Percentiles rank a stretch among this genome's conserved stretches.
Conservation (phyloP, 2,329 filamentous ascomycete species). For the Monosporascus ibericus region DNA sequence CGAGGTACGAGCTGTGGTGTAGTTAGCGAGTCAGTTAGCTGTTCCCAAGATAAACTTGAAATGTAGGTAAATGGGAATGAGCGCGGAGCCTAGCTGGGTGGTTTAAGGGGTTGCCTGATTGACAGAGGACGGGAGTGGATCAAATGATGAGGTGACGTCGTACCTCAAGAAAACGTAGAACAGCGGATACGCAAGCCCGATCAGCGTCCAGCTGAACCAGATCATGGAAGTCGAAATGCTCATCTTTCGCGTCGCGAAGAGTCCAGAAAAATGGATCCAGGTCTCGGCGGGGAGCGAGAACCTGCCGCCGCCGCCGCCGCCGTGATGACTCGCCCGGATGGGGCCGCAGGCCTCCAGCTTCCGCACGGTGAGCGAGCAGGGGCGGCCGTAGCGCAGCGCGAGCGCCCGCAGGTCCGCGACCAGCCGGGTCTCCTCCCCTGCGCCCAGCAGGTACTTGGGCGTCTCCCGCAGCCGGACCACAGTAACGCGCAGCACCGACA, state of each 20-base stretch:
- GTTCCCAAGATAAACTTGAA: too few relatives aligned
- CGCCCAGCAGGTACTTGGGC: slow-evolving; percentile 52
- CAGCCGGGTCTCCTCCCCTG: slow-evolving; percentile 45
- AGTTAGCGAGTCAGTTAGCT: too few relatives aligned
- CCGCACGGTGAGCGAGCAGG: slow-evolving; percentile 15
- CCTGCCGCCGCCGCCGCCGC: slow-evolving; percentile 29
- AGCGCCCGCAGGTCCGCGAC: slow-evolving; percentile 31
- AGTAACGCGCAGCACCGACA: slow-evolving; percentile 48
- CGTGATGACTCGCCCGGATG: slow-evolving; percentile 13
- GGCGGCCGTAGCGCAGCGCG: background rate
- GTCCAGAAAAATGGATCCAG: slow-evolving; percentile 52
- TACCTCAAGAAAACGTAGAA: slow-evolving; percentile 69
- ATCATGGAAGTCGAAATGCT: slow-evolving; percentile 57
- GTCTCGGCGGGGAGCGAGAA: slow-evolving; percentile 28
- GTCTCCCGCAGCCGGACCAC: slow-evolving; percentile 52
- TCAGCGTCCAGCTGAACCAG: slow-evolving; percentile 63
- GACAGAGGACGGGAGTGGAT: background rate
- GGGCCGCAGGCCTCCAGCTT: slow-evolving; percentile 40
- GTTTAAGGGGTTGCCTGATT: background rate
- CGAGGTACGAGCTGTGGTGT: slow-evolving; percentile 45
- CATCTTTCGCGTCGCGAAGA: slow-evolving; percentile 57
- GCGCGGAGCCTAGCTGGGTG: too few relatives aligned
- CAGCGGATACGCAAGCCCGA: slow-evolving; percentile 67
- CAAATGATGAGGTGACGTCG: slow-evolving; percentile 12
- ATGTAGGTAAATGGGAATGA: too few relatives aligned